Evolutionary conservation across 2,329 filamentous ascomycete genomes (phyloP), one percentile per base, ranked within the genome.

Genomic region (Aspergillus tanneri): DNA sequence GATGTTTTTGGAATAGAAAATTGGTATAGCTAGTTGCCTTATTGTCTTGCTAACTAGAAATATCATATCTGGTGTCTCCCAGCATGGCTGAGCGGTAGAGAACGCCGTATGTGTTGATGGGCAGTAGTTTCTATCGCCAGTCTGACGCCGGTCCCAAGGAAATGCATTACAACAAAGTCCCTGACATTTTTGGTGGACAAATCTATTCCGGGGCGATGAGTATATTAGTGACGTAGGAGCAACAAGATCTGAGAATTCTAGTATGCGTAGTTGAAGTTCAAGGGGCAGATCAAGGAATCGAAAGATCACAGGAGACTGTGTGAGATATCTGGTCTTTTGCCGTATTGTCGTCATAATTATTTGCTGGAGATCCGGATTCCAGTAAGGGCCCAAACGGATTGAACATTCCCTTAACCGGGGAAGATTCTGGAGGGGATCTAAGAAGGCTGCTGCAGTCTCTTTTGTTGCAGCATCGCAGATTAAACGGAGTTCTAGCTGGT

Each of bases 1-100:
- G 12, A 10, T 39, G 18, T 44, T 44, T 16, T 23, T 19, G 18
- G 18, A 25, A 16, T 43, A 49, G 40, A 21, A 44, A 10, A 44
- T 23, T 4, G 16, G 14, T 2, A 39, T 5, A 11, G 32, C 27
- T 18, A 43, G 34, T 11, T 25, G 6, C 3, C 46, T 18, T 8
- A 49, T 24, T 4, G 9, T 19, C n/a, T 39, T 43, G n/a, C 34
- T 49, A 14, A 39, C 46, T n/a, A 39, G 35, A 14, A 43, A 49
- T 2, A 39, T 7, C 9, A n/a, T 25, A 14, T 39, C 1, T 23
- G 46, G 39, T 6, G 21, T 21, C 11, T 22, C 10, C 46, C 39
- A 43, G 9, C 46, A 48, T 10, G 46, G 30, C 11, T n/a, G 12
- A 27, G 16, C 11, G 3, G 23, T 48, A 19, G 38, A 43, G 18